Conservation (phyloP, 805 yeast genomes). For the Pichia kluyveri region DNA sequence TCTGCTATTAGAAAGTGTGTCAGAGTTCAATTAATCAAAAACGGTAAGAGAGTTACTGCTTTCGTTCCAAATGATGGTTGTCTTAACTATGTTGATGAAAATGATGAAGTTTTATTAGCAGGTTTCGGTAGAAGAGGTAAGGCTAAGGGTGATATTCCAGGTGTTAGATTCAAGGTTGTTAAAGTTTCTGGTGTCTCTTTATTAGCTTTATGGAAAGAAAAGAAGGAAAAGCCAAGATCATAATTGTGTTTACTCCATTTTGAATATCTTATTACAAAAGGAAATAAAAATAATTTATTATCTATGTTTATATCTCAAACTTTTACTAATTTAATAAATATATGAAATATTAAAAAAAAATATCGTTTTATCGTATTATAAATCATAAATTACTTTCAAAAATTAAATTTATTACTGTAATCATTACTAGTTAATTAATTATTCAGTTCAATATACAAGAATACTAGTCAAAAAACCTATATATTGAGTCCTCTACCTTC, state of each 20-base stretch:
- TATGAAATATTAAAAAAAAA: no score
- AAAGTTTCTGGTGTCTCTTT: slow-evolving; percentile 99
- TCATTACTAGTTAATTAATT: no score
- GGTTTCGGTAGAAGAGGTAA: slow-evolving; percentile 99
- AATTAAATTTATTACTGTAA: no score
- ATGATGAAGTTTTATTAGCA: slow-evolving; percentile 98
- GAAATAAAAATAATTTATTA: background rate
- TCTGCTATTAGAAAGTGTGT: slow-evolving; percentile 99
- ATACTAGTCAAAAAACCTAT: background rate
- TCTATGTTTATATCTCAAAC: background rate
- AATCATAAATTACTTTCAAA: no score
- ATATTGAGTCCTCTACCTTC: slow-evolving; percentile 51
- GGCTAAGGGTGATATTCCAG: slow-evolving; percentile 99
- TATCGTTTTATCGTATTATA: no score
- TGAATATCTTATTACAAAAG: slow-evolving; percentile 8
- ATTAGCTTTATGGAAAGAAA: slow-evolving; percentile 99
- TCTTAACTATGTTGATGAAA: slow-evolving; percentile 98
- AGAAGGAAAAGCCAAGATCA: slow-evolving; percentile 99
- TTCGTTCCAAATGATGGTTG: slow-evolving; percentile 99
- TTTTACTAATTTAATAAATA: no score
- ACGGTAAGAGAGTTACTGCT: slow-evolving; percentile 99
- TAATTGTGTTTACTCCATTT: slow-evolving; percentile 30
- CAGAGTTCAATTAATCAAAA: slow-evolving; percentile 99
- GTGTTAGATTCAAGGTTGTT: slow-evolving; percentile 99
- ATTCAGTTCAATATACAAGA: no score